Percentiles rank a stretch among this genome's conserved stretches.
Conservation (phyloP, 2,329 filamentous ascomycete genomes). For the Verticillium longisporum region DNA sequence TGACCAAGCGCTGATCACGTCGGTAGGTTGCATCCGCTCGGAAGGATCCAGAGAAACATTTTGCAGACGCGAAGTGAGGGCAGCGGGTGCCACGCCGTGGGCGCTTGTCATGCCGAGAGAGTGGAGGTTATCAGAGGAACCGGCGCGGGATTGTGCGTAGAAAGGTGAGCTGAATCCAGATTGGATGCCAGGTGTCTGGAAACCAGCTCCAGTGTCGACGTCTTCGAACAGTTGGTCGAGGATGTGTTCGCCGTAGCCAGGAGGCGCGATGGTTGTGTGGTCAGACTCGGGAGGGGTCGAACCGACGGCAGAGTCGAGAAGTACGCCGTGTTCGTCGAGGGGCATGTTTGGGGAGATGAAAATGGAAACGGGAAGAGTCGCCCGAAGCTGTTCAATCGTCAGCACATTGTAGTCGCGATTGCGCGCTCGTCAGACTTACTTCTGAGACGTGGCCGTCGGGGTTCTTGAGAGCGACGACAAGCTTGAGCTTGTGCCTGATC, state of each 20-base stretch:
- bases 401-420: background rate
- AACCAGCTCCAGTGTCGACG: slow-evolving; percentile 65
- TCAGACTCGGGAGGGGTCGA: slow-evolving; percentile 24
- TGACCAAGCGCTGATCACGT: slow-evolving; percentile 21
- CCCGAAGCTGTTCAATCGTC: slow-evolving; percentile 56
- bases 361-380: slow-evolving; percentile 82
- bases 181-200: slow-evolving; percentile 66
- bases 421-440: slow-evolving; percentile 35
- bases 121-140: slow-evolving; percentile 75
- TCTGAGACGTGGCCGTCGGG: slow-evolving; percentile 93
- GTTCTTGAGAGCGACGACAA: slow-evolving; percentile 86
- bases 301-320: slow-evolving; percentile 52
- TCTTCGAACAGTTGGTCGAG: slow-evolving; percentile 89
- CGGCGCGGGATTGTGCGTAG: slow-evolving; percentile 62
- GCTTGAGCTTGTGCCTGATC: slow-evolving; percentile 84
- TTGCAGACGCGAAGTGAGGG: slow-evolving; percentile 60
- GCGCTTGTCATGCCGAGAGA: slow-evolving; percentile 37
- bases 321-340: slow-evolving; percentile 78
- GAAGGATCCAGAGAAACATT: slow-evolving; percentile 52
- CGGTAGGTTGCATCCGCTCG: slow-evolving; percentile 33
- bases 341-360: slow-evolving; percentile 94
- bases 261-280: slow-evolving; percentile 68
- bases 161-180: slow-evolving; percentile 79
- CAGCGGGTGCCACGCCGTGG: slow-evolving; percentile 39
- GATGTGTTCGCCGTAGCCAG: slow-evolving; percentile 83